These are phyloP conservation scores for Boletus tomentosulus DNA, from an alignment of 768 basidiomycete genomes.

Conservation along the genomic window DNA sequence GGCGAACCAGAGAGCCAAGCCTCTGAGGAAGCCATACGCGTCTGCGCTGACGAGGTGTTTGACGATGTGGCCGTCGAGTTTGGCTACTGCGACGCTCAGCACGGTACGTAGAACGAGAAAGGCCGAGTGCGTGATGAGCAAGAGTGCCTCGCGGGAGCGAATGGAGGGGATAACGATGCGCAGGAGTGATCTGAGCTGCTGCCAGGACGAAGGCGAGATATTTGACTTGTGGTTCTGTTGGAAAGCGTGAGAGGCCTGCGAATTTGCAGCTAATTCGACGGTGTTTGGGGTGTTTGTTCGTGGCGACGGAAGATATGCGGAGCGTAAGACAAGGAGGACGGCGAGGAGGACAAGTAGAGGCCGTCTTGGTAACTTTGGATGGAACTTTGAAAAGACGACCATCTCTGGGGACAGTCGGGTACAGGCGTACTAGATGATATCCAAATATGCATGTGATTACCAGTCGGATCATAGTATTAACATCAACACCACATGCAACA, in stretches of 20 bases:
- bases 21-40: conserved; percentile 74
- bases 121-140: conserved; percentile 73
- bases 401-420: not conserved
- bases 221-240: too few species aligned
- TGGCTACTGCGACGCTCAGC: conserved; percentile 82
- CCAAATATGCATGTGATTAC: conserved; percentile 13
- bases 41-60: conserved; percentile 86
- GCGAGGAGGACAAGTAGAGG: conserved; percentile 42
- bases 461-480: too few species aligned
- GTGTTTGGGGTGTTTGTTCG: conserved; percentile 37
- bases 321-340: conserved; percentile 49
- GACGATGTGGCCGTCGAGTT: conserved; percentile 86
- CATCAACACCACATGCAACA: conserved; percentile 37
- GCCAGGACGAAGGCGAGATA: conserved; percentile 24
- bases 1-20: conserved; percentile 83
- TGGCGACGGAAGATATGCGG: conserved; percentile 30
- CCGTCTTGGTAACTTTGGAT: conserved; percentile 6
- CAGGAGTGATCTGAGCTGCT: conserved; percentile 68
- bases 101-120: conserved; percentile 87
- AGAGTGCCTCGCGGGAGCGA: conserved; percentile 63
- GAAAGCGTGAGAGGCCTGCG: too few species aligned
- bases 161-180: conserved; percentile 66
- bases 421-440: not conserved
- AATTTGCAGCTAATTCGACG: conserved; percentile 52
- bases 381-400: conserved; percentile 15